Percentiles rank a stretch among this genome's conserved stretches.
Evolutionary conservation across 2,329 filamentous ascomycete species (phyloP).

Genomic region (Nigrospora osmanthi): DNA sequence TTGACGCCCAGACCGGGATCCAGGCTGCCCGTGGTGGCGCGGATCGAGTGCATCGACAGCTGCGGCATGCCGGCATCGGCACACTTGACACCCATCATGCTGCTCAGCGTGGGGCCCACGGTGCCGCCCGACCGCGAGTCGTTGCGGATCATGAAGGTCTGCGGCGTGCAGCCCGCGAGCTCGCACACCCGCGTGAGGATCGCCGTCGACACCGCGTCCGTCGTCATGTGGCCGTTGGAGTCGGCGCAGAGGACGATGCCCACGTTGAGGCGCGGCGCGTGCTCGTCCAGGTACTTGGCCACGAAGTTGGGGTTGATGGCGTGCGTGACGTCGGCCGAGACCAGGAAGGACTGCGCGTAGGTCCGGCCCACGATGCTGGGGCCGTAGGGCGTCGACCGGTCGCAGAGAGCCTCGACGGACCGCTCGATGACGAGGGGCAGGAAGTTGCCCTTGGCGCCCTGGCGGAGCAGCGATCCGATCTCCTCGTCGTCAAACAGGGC

Average conservation of each 20-base stretch:
- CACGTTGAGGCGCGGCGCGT: constrained; percentile 81
- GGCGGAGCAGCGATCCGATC: constrained; percentile 82
- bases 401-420: constrained; percentile 58
- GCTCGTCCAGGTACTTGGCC: constrained; percentile 72
- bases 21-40: constrained; percentile 76
- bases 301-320: constrained; percentile 94
- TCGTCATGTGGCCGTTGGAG: constrained; percentile 93
- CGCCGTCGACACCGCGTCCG: constrained; percentile 77
- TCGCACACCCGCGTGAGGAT: constrained; percentile 74
- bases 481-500: constrained; percentile 98
- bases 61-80: constrained; percentile 88
- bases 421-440: constrained; percentile 75
- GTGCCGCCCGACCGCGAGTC: constrained; percentile 86
- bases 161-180: constrained; percentile 61
- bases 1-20: constrained; percentile 85
- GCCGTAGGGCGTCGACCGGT: constrained; percentile 33
- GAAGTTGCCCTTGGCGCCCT: constrained; percentile 87
- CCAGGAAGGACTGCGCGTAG: constrained; percentile 84
- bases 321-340: constrained; percentile 90
- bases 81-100: constrained; percentile 70
- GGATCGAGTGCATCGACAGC: constrained; percentile 87
- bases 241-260: constrained; percentile 76
- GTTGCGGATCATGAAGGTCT: constrained; percentile 92
- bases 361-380: constrained; percentile 67
- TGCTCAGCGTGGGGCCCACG: constrained; percentile 85